Conservation (phyloP, 148 eudicot genomes). For the Persicaria maculosa region DNA sequence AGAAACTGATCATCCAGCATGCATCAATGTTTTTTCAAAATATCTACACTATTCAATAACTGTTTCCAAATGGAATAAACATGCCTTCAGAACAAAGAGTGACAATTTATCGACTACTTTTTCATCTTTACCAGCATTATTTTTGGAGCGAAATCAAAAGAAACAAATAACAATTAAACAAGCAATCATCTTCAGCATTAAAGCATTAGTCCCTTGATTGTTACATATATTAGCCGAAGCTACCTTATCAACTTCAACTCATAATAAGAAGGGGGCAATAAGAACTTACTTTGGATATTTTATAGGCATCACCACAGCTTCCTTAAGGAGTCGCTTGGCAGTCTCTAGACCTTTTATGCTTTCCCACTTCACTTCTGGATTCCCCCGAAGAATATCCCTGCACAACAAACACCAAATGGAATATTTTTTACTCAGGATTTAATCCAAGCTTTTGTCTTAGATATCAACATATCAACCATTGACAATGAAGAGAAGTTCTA, state of each 20-base stretch:
- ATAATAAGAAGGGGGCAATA: neutral
- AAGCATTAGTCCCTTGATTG: neutral
- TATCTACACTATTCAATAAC: neutral
- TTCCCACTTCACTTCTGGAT: constrained; percentile 93
- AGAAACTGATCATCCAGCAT: neutral
- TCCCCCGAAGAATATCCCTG: constrained; percentile 93
- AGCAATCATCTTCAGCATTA: neutral
- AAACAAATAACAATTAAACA: neutral
- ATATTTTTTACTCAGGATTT: neutral
- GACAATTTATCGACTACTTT: neutral
- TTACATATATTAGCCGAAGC: neutral
- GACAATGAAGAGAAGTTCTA: neutral
- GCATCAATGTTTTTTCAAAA: neutral
- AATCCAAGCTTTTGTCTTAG: neutral
- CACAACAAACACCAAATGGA: constrained; percentile 10
- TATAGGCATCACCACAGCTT: constrained; percentile 99
- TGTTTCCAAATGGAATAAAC: neutral
- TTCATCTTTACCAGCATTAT: neutral
- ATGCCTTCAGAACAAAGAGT: neutral
- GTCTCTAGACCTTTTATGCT: constrained; percentile 88
- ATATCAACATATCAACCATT: neutral
- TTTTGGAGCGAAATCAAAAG: neutral
- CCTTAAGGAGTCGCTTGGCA: constrained; percentile 92
- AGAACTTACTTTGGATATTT: constrained; percentile 85
- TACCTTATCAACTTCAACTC: neutral